Percentiles rank a stretch among this genome's conserved stretches.
Conservation (phyloP, 2,329 filamentous ascomycete species). For the Fusarium marasasianum region DNA sequence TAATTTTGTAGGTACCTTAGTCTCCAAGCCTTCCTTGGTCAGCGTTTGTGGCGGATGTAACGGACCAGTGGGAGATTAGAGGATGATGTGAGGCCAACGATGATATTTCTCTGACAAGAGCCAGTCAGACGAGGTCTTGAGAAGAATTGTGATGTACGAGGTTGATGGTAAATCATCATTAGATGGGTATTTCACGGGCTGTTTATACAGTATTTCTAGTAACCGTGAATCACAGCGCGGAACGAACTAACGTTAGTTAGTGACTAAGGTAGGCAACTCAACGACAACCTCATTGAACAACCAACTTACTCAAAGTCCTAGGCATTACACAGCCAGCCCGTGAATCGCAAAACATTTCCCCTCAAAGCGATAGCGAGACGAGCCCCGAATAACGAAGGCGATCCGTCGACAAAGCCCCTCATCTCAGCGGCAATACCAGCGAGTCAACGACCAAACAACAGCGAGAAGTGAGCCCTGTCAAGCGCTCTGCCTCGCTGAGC, state of each 20-base stretch:
- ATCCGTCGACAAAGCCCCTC: constrained; percentile 7
- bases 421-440: constrained; percentile 27
- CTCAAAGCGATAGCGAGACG: constrained; percentile 17
- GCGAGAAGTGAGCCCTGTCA: constrained; percentile 4
- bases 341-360: neutral
- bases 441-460: constrained; percentile 21
- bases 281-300: constrained; percentile 3
- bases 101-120: constrained; percentile 12
- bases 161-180: neutral
- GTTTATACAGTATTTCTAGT: constrained; percentile 28
- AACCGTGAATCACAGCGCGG: neutral
- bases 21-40: constrained; percentile 9
- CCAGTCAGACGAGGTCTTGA: neutral
- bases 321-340: constrained; percentile 13
- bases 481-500: constrained; percentile 35
- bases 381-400: constrained; percentile 22
- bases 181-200: neutral
- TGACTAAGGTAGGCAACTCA: constrained; percentile 14
- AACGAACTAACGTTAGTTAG: neutral
- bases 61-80: constrained; percentile 19
- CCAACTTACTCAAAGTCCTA: neutral
- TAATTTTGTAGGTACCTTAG: constrained; percentile 14
- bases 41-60: constrained; percentile 35
- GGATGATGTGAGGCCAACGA: constrained; percentile 13
- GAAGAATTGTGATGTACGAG: neutral